Evolutionary conservation across 176 grass and related monocot species (phyloP).

Genomic region (Cenchrus purpureus): DNA sequence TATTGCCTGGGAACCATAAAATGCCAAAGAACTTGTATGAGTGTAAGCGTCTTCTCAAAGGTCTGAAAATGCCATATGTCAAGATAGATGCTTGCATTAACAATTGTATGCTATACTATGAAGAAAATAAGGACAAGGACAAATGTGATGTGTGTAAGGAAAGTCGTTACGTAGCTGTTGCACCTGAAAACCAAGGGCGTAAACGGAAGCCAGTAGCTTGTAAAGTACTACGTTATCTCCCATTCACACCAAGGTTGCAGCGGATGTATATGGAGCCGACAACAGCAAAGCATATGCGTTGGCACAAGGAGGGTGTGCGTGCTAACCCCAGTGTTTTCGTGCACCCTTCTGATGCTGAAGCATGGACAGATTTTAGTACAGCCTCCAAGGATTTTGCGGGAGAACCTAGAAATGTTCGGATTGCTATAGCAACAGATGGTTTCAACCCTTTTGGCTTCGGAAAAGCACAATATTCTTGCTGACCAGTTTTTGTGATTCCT

Average conservation of each 20-base stretch:
- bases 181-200: background rate
- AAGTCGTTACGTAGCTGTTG: background rate
- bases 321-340: background rate
- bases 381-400: background rate
- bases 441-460: background rate
- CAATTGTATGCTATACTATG: background rate
- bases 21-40: background rate
- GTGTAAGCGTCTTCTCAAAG: background rate
- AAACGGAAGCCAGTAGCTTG: background rate
- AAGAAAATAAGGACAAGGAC: background rate
- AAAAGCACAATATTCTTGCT: constrained; percentile 15
- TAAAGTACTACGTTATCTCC: background rate
- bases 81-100: background rate
- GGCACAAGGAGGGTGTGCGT: background rate
- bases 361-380: background rate
- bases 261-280: background rate
- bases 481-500: constrained; percentile 15
- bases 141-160: background rate
- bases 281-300: background rate
- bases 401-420: background rate
- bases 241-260: background rate
- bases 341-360: background rate
- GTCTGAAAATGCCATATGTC: background rate
- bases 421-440: constrained; percentile 29
- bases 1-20: background rate